These are phyloP conservation scores for Aspergillus japonicus DNA, from an alignment of 2,329 filamentous ascomycete species.

Conservation along the genomic window DNA sequence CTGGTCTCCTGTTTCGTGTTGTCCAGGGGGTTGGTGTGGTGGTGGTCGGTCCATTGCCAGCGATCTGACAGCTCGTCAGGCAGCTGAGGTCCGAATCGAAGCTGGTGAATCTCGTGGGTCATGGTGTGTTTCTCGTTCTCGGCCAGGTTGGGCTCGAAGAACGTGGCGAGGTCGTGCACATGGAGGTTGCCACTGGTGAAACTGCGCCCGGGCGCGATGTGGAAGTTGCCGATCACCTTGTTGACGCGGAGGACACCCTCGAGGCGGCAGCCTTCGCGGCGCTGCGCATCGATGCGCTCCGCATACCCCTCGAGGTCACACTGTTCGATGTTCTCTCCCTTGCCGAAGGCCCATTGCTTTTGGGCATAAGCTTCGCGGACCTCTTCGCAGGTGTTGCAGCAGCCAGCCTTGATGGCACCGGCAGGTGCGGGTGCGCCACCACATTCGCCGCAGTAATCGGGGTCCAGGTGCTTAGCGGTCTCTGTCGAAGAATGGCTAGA, in stretches of 20 bases:
- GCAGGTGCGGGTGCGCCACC: conserved; percentile 81
- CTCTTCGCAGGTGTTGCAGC: conserved; percentile 96
- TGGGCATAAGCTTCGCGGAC: conserved; percentile 91
- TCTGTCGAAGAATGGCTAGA: conserved; percentile 66
- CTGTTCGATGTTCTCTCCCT: conserved; percentile 89
- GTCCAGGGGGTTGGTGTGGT: conserved; percentile 83
- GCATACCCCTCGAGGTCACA: conserved; percentile 92
- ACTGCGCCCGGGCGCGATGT: conserved; percentile 91
- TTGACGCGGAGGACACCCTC: conserved; percentile 92
- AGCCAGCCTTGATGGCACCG: conserved; percentile 74
- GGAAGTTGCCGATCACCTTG: conserved; percentile 98
- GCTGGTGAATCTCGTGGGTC: conserved; percentile 79
- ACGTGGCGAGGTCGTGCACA: conserved; percentile 95
- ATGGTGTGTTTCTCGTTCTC: conserved; percentile 76
- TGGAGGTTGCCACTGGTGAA: conserved; percentile 98
- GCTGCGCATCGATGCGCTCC: conserved; percentile 82
- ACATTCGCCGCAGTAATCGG: conserved; percentile 88
- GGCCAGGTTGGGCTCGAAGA: conserved; percentile 66
- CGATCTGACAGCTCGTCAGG: conserved; percentile 65
- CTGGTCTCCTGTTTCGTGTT: conserved; percentile 70
- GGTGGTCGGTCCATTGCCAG: conserved; percentile 80
- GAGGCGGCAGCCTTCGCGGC: conserved; percentile 89
- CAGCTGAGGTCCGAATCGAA: conserved; percentile 90
- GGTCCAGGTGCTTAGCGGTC: conserved; percentile 74
- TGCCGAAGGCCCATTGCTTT: conserved; percentile 89